Base-by-base conservation (phyloP, 1,139 yeast genomes). In the Debaryomycetaceae sp. region DNA sequence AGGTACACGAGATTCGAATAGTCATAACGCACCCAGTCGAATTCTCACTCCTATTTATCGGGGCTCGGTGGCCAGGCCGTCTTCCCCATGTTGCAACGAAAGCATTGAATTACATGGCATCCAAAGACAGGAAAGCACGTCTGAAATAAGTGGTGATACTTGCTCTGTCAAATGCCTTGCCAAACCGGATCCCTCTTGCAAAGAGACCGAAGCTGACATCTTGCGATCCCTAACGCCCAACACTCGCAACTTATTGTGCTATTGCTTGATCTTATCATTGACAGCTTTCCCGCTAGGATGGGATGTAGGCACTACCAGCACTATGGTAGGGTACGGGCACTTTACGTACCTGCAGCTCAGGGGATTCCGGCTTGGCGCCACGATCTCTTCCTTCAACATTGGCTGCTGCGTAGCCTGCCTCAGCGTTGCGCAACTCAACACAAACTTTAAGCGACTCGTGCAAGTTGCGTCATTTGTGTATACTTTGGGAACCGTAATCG, bases 221-320 rank as follows among this genome's bases (percentile, higher is more conserved):
- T n/a, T n/a, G n/a, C n/a, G n/a, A 10, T 7, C 20, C 10, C 20
- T 18, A 6, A 18, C 20, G 20, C 20, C 20, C 20, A 18, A 18
- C 20, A 7, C 20, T 10, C 6, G 10, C 8, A 18, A 18, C 20
- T 18, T 18, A 10, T 7, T 18, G 8, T 7, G 6, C 13, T n/a
- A n/a, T 12, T 25, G 37, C 13, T 15, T 32, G n/a, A 26, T 30
- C 16, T 24, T 41, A 12, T 22, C 41, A 3, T 30, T 39, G 6
- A 32, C 40, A 13, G 55, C 55, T 5, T 42, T 53, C 22, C 48
- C 54, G 1, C 30, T 57, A n/a, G 62, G 62, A 1, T 56, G 58
- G 51, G 62, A 56, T 30, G 48, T 55, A 20, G 62, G 62, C 8
- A 53, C 62, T 8, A 47, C 51, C 3, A 56, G 55, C 13, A 35